Conservation (phyloP, 2,329 filamentous ascomycete species). For the Fusarium proliferatum region DNA sequence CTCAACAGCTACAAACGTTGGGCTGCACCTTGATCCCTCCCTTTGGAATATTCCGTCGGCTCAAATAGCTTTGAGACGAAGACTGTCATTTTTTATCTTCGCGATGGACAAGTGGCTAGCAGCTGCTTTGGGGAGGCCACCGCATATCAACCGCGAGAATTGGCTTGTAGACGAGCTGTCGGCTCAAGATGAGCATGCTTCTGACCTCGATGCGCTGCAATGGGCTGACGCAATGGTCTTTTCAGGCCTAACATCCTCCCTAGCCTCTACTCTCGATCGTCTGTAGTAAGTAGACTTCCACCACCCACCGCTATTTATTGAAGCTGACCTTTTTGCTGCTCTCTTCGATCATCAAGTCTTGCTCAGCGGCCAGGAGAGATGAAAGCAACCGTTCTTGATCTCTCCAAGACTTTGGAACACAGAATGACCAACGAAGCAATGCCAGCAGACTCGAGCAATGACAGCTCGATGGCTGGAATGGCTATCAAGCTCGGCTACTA, state of each 20-base stretch:
- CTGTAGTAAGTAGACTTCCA: not conserved
- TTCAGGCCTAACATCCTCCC: not conserved
- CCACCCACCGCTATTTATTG: too few relatives aligned
- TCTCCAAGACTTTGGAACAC: not conserved
- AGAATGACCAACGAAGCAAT: fast-evolving
- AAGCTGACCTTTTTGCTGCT: too few relatives aligned
- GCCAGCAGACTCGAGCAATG: fast-evolving
- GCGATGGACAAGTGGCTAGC: not conserved
- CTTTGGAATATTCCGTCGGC: not conserved
- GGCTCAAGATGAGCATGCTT: not conserved
- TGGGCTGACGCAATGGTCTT: not conserved
- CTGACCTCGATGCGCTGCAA: not conserved
- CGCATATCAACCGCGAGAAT: not conserved
- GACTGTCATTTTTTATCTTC: not conserved
- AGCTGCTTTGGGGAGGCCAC: not conserved
- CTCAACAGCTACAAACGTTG: not conserved
- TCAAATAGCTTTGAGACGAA: not conserved
- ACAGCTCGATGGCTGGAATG: not conserved
- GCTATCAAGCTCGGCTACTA: not conserved
- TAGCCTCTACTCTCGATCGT: not conserved
- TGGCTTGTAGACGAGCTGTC: not conserved
- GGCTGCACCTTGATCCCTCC: not conserved
- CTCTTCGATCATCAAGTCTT: not conserved
- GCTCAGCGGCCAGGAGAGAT: not conserved
- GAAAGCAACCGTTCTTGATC: too few relatives aligned